phyloP scores from a whole-genome alignment of 495 filamentous ascomycete genomes.

The Jackrogersella minutella region DNA sequence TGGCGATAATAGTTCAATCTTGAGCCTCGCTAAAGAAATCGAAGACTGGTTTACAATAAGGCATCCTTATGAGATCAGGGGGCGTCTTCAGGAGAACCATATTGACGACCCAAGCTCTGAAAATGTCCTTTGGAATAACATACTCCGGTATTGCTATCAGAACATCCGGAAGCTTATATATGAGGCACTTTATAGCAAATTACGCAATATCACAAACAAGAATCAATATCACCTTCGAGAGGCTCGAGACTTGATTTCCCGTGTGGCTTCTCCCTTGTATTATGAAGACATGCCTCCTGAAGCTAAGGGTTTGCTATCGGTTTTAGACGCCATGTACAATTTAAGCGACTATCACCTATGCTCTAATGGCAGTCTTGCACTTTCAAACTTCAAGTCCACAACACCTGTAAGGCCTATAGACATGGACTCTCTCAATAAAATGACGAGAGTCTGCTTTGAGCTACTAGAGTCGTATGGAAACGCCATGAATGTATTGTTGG shows the following conservation, averaged over 20 bases:
- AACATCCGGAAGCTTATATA: background rate
- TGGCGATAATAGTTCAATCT: background rate
- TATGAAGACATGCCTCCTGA: background rate
- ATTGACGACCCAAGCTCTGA: background rate
- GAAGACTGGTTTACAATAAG: background rate
- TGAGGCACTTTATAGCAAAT: background rate
- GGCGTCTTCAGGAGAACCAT: background rate
- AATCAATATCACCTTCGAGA: background rate
- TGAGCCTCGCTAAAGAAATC: background rate
- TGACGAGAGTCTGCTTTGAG: slow-evolving; percentile 3
- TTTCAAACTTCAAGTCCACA: background rate
- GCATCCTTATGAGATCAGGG: background rate
- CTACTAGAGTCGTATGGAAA: background rate
- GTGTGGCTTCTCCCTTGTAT: background rate
- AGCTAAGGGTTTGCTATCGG: background rate
- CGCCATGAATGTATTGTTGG: background rate
- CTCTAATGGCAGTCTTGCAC: background rate
- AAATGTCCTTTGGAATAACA: background rate
- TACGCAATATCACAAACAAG: background rate
- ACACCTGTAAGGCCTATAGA: background rate
- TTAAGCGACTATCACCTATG: background rate
- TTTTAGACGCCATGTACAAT: background rate
- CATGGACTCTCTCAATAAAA: background rate
- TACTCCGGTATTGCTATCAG: background rate
- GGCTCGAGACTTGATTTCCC: background rate